phyloP scores from a whole-genome alignment of 495 filamentous ascomycete species.

The Penicillium pulvis region DNA sequence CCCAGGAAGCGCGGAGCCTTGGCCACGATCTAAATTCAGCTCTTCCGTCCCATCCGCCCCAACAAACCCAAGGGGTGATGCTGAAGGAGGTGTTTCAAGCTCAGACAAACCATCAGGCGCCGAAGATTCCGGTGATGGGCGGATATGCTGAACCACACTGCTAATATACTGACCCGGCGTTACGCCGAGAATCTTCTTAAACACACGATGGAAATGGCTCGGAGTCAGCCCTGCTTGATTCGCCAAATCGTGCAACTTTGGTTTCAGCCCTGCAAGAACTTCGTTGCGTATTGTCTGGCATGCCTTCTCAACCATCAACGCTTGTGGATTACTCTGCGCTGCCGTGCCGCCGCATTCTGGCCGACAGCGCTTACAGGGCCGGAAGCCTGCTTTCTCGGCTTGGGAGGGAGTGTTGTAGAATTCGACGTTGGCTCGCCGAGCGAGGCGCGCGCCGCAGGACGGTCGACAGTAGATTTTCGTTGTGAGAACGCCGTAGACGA shows the following conservation, averaged over 20 bases:
- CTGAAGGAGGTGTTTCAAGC: constrained; percentile 13
- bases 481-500: constrained; percentile 64
- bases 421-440: constrained; percentile 60
- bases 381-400: constrained; percentile 58
- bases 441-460: constrained; percentile 60
- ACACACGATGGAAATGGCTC: constrained; percentile 65
- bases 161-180: constrained; percentile 60
- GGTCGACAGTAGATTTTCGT: constrained; percentile 68
- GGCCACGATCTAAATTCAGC: constrained; percentile 21
- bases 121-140: constrained; percentile 10
- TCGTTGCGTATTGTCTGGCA: constrained; percentile 37
- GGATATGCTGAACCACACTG: constrained; percentile 12
- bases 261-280: constrained; percentile 33
- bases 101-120: constrained; percentile 15
- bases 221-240: constrained; percentile 55
- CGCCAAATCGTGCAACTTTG: constrained; percentile 54
- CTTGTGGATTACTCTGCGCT: constrained; percentile 42
- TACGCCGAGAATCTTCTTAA: constrained; percentile 59
- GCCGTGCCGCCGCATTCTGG: constrained; percentile 45
- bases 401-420: constrained; percentile 59
- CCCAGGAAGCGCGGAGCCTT: constrained; percentile 9
- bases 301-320: constrained; percentile 46
- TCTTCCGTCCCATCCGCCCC: constrained; percentile 9
- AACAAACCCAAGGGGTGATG: background rate
- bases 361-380: constrained; percentile 66